Percentiles rank a stretch among this genome's conserved stretches.
Evolutionary conservation across 1,139 yeast genomes (phyloP).

Genomic region (Suhomyces atakaporum): DNA sequence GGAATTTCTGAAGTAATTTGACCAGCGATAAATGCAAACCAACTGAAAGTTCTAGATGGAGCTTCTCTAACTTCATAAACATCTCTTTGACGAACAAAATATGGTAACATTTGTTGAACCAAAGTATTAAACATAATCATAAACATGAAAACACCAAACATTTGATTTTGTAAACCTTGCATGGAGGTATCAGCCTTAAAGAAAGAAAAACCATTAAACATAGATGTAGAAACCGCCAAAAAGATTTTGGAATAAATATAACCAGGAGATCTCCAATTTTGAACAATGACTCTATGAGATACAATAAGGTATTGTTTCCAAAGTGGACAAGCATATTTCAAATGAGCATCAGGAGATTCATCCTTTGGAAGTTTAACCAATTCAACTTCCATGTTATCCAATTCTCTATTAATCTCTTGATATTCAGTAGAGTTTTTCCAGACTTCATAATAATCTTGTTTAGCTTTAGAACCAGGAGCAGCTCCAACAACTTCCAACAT

Average conservation of each 20-base stretch:
- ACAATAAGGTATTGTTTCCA: constrained; percentile 54
- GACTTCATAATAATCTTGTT: constrained; percentile 35
- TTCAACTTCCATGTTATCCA: constrained; percentile 31
- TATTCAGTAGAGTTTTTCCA: constrained; percentile 36
- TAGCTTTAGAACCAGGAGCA: constrained; percentile 37
- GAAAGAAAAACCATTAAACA: constrained; percentile 76
- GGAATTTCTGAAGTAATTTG: constrained; percentile 42
- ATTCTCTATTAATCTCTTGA: constrained; percentile 23
- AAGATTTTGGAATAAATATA: constrained; percentile 68
- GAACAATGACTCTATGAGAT: constrained; percentile 56
- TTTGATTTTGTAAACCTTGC: constrained; percentile 64
- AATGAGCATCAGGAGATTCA: constrained; percentile 24
- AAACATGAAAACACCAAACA: constrained; percentile 58
- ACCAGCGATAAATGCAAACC: constrained; percentile 46
- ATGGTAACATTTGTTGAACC: constrained; percentile 75
- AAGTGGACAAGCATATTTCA: constrained; percentile 48
- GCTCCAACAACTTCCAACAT: constrained; percentile 54
- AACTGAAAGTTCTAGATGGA: constrained; percentile 59
- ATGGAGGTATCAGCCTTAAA: constrained; percentile 63
- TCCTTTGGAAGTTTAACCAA: constrained; percentile 29
- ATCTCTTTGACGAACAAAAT: constrained; percentile 69
- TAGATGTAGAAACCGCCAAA: constrained; percentile 50
- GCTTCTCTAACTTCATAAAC: constrained; percentile 71
- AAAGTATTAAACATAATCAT: constrained; percentile 50
- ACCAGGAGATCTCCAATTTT: constrained; percentile 75